Base-by-base conservation (phyloP, 306 rosid genomes). In the Prunus kanzakura region DNA sequence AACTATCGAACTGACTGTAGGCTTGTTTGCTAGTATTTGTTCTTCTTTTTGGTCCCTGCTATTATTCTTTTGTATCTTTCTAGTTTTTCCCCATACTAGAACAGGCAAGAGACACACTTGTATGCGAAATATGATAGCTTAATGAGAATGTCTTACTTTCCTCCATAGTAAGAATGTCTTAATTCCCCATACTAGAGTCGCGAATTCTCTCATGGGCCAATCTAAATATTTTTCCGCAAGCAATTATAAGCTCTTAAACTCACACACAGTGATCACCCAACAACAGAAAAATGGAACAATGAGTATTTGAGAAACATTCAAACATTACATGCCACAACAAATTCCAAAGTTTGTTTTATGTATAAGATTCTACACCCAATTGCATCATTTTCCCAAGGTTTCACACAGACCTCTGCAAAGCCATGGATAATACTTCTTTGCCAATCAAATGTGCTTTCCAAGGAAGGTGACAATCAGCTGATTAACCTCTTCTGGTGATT, bases 401-500 rank as follows among this genome's bases (percentile, higher is more conserved):
- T 64, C 20, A 29, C 50, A 29, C n/a, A 13, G 15, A 51, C 27
- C 64, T 30, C 64, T 54, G 4, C 8, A 4, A 67, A 22, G 22
- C 11, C 32, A 11, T 14, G 43, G 11, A 20, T 43, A 32, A 35
- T 35, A 35, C 43, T 35, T 35, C 43, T 11, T 10, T 43, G 11
- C 5, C 8, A 15, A 16, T 89, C 87, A 88, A 54, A 82, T 78
- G 82, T 84, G 92, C 74, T 88, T 91, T 57, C 78, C 23, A 45
- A 91, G 87, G 87, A 87, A 93, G 78, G 32, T 72, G 79, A 93
- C 84, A 72, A 93, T 80, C 11, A 87, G 90, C 76, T 88, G 80
- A 81, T 89, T 93, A 63, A 91, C 88, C 80, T 82, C 85, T 13
- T 78, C 84, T 0, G 98, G 98, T 18, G 76, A 89, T 67, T 93